phyloP scores from a whole-genome alignment of 345 rosid species.

The Pistacia atlantica region DNA sequence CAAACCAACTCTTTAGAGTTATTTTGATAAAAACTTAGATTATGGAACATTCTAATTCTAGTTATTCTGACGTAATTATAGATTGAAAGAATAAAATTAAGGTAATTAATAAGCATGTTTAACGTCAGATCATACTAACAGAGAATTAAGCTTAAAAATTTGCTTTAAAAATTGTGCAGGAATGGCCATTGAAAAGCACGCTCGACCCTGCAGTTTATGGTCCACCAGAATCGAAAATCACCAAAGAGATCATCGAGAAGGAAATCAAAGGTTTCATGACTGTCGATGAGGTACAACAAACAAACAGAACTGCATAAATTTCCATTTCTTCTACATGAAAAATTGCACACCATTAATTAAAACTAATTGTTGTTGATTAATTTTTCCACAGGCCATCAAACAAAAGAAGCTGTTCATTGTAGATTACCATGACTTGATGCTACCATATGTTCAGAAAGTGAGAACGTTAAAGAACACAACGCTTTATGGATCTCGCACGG shows the following conservation, averaged over 20 bases:
- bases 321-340: neutral
- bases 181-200: too few species aligned
- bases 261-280: constrained; percentile 60
- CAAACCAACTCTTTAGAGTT: too few species aligned
- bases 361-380: neutral
- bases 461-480: constrained; percentile 49
- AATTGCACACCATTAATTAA: neutral
- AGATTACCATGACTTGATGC: constrained; percentile 15
- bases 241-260: constrained; percentile 48
- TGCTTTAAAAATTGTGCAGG: neutral
- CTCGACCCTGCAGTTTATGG: constrained; percentile 39
- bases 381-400: constrained; percentile 45
- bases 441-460: constrained; percentile 69
- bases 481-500: constrained; percentile 27
- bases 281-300: constrained; percentile 49
- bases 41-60: too few species aligned
- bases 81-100: too few species aligned
- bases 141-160: neutral
- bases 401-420: constrained; percentile 50
- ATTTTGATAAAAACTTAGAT: too few species aligned
- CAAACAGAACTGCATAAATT: neutral
- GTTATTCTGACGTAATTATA: too few species aligned
- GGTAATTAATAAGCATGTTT: too few species aligned
- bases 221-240: constrained; percentile 61
- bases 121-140: too few species aligned